These are phyloP conservation scores for Novymonas esmeraldas DNA, from an alignment of 208 protist genomes.

Conservation along the genomic window DNA sequence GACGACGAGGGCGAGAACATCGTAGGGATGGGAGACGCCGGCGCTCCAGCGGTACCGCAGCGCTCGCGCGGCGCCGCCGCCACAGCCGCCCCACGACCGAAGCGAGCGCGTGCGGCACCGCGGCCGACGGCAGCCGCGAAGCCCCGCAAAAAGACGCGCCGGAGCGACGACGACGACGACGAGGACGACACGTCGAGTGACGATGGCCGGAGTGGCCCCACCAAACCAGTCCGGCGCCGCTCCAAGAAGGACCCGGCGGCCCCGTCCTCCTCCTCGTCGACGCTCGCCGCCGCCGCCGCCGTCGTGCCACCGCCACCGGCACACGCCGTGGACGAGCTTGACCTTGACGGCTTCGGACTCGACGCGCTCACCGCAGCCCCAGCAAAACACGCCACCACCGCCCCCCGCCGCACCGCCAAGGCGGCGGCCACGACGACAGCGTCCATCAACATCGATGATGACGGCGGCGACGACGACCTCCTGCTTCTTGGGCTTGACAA, in stretches of 20 bases:
- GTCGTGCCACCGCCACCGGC: too few relatives aligned
- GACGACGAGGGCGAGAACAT: conserved; percentile 33
- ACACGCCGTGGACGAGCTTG: too few relatives aligned
- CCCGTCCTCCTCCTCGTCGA: conserved; percentile 5
- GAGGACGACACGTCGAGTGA: conserved; percentile 11
- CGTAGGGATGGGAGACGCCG: conserved; percentile 48
- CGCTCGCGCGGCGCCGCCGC: neutral
- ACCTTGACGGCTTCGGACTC: conserved; percentile 80
- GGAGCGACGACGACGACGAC: conserved; percentile 29
- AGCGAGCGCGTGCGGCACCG: too few relatives aligned
- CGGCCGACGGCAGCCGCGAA: conserved; percentile 18
- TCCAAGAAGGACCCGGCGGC: conserved; percentile 21
- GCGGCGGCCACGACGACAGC: neutral
- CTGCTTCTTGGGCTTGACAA: conserved; percentile 29
- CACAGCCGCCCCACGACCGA: too few relatives aligned
- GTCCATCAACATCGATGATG: neutral
- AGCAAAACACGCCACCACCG: neutral
- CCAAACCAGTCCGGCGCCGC: conserved; percentile 17
- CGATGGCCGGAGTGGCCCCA: neutral
- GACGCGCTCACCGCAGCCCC: conserved; percentile 46
- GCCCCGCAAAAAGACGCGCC: conserved; percentile 18
- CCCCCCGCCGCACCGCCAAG: conserved; percentile 1
- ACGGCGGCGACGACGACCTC: conserved; percentile 39
- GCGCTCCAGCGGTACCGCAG: conserved; percentile 14
- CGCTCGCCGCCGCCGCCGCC: too few relatives aligned